These are phyloP conservation scores for Pelargonium australe DNA, from an alignment of 441 rosid genomes.

Conservation along the genomic window DNA sequence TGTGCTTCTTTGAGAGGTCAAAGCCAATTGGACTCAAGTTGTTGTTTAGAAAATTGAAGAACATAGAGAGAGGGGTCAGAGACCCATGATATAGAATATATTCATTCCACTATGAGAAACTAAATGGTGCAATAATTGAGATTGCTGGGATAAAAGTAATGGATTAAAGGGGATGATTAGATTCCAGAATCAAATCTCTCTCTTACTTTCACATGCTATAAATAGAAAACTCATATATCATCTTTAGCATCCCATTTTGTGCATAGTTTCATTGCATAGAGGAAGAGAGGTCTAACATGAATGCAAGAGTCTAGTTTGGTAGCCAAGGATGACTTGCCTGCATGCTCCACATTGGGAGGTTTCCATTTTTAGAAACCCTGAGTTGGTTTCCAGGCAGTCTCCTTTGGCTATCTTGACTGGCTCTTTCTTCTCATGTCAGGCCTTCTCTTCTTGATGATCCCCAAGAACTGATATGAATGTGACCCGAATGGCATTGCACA, in stretches of 20 bases:
- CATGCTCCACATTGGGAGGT: not conserved
- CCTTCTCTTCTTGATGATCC: not conserved
- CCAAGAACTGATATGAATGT: not conserved
- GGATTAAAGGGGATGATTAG: no score
- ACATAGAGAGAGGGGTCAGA: no score
- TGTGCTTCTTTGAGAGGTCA: no score
- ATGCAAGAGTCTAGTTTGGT: not conserved
- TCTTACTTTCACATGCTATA: no score
- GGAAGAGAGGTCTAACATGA: not conserved
- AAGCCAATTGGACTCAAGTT: no score
- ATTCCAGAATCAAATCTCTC: no score
- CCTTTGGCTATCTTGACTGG: not conserved
- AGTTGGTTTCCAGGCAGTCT: not conserved
- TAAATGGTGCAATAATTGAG: no score
- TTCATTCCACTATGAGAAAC: no score
- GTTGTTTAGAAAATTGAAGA: no score
- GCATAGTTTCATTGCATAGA: not conserved
- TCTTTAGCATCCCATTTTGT: not conserved
- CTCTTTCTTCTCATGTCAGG: not conserved
- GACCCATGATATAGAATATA: no score
- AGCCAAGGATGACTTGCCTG: conserved; percentile 3
- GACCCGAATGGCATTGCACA: not conserved
- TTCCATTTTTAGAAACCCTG: not conserved
- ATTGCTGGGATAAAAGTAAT: no score
- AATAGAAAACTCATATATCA: not conserved